Evolutionary conservation across 768 basidiomycete genomes (phyloP), one percentile per base, ranked within the genome.

Genomic region (Phlebiopsis flavidoalba): DNA sequence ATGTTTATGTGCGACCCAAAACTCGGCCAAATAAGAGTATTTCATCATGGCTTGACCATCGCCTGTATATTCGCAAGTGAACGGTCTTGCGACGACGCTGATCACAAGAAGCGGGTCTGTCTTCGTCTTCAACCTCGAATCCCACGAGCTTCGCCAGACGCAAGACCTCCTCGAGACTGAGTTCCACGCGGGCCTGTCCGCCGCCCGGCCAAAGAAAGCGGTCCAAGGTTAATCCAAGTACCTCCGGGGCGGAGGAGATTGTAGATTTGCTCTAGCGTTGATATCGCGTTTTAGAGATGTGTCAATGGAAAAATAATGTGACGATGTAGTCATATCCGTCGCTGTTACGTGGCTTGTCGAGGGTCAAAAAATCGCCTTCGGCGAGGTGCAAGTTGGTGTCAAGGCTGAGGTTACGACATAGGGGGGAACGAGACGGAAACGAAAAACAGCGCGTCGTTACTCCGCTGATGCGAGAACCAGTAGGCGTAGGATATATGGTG

Each of bases 391-490:
- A 76, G 8, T 68, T 71, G 19, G 72, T 61, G 6, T 71, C 70
- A 37, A 80, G 73, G 3, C 80, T 75, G 0, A 87, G 87, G 11
- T n/a, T n/a, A 87, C 65, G 37, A 75, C 78, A 67, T 90, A 87
- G 0, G 88, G 0, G 88, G 88, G 65, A 89, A 86, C 0, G 67
- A 61, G 54, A 88, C 73, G 6, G 26, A 31, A 3, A 68, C 35
- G 17, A 86, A 82, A 67, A 88, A 84, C 2, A 85, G 68, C 11
- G 77, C 69, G 14, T 75, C 75, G 14, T 75, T 75, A 24, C 74
- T 75, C 12, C 80, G 77, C 64, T 88, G 85, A 67, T 90, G 87
- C 17, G 87, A 88, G 71, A 86, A 88, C 82, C 84, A 86, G 64
- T 87, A 82, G 0, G 83, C 76, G 65, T 82, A 88, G 88, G 88